Evolutionary conservation across 306 rosid genomes (phyloP).

Genomic region (Senna tora): DNA sequence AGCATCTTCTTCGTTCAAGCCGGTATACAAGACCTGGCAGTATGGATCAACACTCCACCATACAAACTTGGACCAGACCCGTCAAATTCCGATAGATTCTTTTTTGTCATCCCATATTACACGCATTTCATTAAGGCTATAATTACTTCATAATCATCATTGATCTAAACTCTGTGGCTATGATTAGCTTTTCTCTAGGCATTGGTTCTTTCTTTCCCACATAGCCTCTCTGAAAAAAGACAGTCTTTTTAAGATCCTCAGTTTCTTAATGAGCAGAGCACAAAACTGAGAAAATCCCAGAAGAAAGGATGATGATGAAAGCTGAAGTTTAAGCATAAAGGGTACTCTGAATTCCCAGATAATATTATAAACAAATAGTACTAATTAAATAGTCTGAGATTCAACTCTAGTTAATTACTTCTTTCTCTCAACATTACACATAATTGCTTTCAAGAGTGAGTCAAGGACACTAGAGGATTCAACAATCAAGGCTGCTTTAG

Average conservation of each 20-base stretch:
- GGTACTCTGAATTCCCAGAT: constrained; percentile 3
- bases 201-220: constrained; percentile 2
- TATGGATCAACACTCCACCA: too few species aligned
- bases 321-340: constrained; percentile 11
- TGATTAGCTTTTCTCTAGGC: neutral
- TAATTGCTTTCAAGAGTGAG: constrained; percentile 10
- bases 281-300: too few species aligned
- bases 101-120: constrained; percentile 2
- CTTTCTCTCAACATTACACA: neutral
- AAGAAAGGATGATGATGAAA: neutral
- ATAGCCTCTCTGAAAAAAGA: neutral
- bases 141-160: neutral
- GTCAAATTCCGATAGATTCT: too few species aligned
- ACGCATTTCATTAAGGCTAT: constrained; percentile 23
- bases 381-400: neutral
- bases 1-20: too few species aligned
- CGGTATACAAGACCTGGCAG: too few species aligned
- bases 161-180: neutral
- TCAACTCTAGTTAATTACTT: neutral
- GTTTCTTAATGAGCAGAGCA: too few species aligned
- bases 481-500: constrained; percentile 34
- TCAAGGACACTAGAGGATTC: neutral
- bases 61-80: too few species aligned
- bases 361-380: too few species aligned
- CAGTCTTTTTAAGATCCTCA: too few species aligned